phyloP scores from a whole-genome alignment of 2,329 filamentous ascomycete genomes.

The Fusarium staphyleae region DNA sequence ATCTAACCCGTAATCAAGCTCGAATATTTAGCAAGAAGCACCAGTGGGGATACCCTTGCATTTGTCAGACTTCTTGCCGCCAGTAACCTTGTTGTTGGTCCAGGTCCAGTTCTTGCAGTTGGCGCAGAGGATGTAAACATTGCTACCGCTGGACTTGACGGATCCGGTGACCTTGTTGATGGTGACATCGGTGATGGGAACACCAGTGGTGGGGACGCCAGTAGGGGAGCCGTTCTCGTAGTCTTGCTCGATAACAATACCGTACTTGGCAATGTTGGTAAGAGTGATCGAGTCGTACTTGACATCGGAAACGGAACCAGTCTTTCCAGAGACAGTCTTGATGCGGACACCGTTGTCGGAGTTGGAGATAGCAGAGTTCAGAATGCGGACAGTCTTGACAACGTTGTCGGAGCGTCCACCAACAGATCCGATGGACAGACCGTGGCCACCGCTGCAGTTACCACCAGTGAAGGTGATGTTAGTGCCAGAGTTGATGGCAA shows the following conservation, averaged over 20 bases:
- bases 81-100: slow-evolving; percentile 56
- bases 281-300: slow-evolving; percentile 54
- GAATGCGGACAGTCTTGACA: slow-evolving; percentile 59
- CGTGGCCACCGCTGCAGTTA: slow-evolving; percentile 54
- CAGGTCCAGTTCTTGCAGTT: slow-evolving; percentile 60
- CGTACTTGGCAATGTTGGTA: slow-evolving; percentile 51
- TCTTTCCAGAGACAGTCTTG: slow-evolving; percentile 57
- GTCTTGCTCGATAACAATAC: slow-evolving; percentile 52
- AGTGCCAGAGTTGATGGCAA: slow-evolving; percentile 63
- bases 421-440: slow-evolving; percentile 53
- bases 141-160: slow-evolving; percentile 49
- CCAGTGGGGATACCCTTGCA: slow-evolving; percentile 42
- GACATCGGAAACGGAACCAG: slow-evolving; percentile 53
- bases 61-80: slow-evolving; percentile 52
- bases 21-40: slow-evolving; percentile 31
- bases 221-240: slow-evolving; percentile 57
- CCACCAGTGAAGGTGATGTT: slow-evolving; percentile 56
- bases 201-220: slow-evolving; percentile 54
- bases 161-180: slow-evolving; percentile 53
- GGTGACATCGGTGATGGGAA: slow-evolving; percentile 61
- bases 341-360: slow-evolving; percentile 61
- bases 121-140: slow-evolving; percentile 63
- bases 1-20: neutral
- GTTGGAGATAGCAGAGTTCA: slow-evolving; percentile 57
- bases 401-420: slow-evolving; percentile 59